phyloP scores from a whole-genome alignment of 2,329 filamentous ascomycete genomes.

The Talaromyces sp. region DNA sequence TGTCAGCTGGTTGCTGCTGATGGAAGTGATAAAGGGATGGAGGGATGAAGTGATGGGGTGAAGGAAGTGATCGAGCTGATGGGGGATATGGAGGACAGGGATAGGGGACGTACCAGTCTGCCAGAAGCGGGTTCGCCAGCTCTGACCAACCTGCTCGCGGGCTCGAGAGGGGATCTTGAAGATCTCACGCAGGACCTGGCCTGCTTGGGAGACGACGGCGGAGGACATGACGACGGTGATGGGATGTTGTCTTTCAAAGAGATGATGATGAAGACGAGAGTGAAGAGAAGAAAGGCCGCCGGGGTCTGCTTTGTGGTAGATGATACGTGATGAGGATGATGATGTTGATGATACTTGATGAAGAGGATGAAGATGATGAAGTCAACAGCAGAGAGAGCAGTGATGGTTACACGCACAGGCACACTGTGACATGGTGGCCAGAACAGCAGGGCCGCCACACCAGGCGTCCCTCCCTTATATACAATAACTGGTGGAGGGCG shows the following conservation, averaged over 20 bases:
- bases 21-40: background rate
- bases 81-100: background rate
- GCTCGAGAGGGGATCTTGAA: constrained; percentile 11
- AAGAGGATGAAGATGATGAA: background rate
- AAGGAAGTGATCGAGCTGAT: background rate
- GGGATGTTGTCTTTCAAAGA: background rate
- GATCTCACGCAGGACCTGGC: constrained; percentile 12
- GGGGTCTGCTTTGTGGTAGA: background rate
- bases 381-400: background rate
- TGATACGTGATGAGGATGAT: background rate
- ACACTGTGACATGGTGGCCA: background rate
- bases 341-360: background rate
- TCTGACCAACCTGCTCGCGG: constrained; percentile 8
- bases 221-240: constrained; percentile 7
- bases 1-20: background rate
- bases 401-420: background rate
- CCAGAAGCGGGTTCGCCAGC: constrained; percentile 5
- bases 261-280: background rate
- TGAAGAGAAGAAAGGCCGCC: background rate
- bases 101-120: constrained; percentile 7
- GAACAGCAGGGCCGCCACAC: background rate
- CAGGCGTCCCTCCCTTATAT: background rate
- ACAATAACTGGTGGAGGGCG: background rate
- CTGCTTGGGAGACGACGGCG: constrained; percentile 8
- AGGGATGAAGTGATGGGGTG: background rate